A percentile compares a stretch with the other conserved stretches of the same genome.
These are phyloP conservation scores for Calocybe gambosa DNA, from an alignment of 1,284 basidiomycete species.

Conservation along the genomic window DNA sequence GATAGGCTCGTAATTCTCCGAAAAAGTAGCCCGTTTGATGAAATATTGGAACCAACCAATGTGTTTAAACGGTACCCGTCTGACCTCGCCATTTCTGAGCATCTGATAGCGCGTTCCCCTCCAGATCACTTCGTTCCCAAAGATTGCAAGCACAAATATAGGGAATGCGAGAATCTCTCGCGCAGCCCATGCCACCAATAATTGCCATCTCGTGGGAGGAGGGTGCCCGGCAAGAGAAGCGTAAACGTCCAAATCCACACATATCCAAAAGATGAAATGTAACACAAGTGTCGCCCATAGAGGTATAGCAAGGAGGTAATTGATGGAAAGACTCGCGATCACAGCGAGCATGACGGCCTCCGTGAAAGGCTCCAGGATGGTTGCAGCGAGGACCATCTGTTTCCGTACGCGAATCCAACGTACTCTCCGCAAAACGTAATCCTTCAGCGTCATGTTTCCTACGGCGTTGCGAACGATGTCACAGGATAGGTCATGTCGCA, in stretches of 20 bases:
- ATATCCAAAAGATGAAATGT: constrained; percentile 55
- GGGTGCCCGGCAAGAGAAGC: constrained; percentile 66
- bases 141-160: constrained; percentile 77
- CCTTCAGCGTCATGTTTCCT: constrained; percentile 74
- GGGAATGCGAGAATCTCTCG: constrained; percentile 81
- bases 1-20: constrained; percentile 21
- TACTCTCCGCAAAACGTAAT: constrained; percentile 81
- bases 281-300: constrained; percentile 48
- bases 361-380: constrained; percentile 84
- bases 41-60: constrained; percentile 16
- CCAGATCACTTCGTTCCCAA: constrained; percentile 80
- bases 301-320: constrained; percentile 47
- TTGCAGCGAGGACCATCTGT: constrained; percentile 82
- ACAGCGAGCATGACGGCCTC: constrained; percentile 72
- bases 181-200: constrained; percentile 70
- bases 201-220: constrained; percentile 50
- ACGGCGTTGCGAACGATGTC: constrained; percentile 88
- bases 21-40: not conserved
- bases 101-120: constrained; percentile 67
- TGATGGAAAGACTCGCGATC: constrained; percentile 54
- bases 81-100: constrained; percentile 59
- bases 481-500: constrained; percentile 81
- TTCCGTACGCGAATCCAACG: constrained; percentile 95
- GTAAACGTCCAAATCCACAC: constrained; percentile 70
- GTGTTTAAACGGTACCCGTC: constrained; percentile 14